Conservation (phyloP, 148 eudicot genomes). For the Rhododendron ovatum region DNA sequence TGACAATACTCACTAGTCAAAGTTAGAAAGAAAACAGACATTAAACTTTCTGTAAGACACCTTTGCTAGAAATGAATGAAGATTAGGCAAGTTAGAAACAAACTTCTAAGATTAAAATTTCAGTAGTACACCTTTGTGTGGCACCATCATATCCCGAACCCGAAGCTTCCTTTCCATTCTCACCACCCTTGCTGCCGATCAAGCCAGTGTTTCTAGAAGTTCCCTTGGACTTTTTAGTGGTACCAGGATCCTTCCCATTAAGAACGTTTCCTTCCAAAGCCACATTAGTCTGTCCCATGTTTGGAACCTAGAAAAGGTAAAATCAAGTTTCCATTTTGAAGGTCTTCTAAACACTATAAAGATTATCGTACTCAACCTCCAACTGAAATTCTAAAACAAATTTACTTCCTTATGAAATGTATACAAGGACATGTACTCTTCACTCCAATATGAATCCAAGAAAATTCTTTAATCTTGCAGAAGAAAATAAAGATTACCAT, state of each 20-base stretch:
- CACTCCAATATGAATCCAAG: not conserved
- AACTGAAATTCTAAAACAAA: not conserved
- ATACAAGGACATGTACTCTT: not conserved
- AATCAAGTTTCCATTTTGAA: not conserved
- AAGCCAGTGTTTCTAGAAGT: constrained; percentile 30
- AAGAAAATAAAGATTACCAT: constrained; percentile 37
- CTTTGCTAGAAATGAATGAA: constrained; percentile 29
- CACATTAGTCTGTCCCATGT: constrained; percentile 32
- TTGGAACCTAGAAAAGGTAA: constrained; percentile 34
- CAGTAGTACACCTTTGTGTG: constrained; percentile 58
- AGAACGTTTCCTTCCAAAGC: constrained; percentile 53
- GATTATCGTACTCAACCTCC: not conserved
- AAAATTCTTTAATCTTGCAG: not conserved
- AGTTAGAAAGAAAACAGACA: not conserved
- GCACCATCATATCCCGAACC: constrained; percentile 93
- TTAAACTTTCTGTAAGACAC: constrained; percentile 21
- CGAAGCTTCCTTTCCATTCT: constrained; percentile 68
- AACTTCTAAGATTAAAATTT: not conserved
- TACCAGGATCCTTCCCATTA: constrained; percentile 44
- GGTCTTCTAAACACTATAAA: not conserved
- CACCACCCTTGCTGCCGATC: constrained; percentile 46
- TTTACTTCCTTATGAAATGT: not conserved
- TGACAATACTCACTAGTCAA: not conserved
- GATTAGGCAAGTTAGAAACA: not conserved
- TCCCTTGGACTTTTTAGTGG: constrained; percentile 56